These are phyloP conservation scores for Globisporangium polare DNA, from an alignment of 352 stramenopile species.

Conservation along the genomic window DNA sequence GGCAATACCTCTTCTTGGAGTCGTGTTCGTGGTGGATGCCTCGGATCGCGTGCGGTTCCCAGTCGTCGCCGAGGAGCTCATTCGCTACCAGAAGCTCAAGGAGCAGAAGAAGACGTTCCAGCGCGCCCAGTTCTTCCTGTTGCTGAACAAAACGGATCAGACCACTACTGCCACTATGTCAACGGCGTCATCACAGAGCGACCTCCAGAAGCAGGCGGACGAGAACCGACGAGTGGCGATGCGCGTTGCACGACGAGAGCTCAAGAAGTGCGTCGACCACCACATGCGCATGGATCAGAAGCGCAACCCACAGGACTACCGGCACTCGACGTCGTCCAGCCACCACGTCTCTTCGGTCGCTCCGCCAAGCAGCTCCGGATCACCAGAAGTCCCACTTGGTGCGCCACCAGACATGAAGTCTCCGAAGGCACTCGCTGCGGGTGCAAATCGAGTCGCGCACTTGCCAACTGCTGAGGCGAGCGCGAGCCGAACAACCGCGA, in stretches of 20 bases:
- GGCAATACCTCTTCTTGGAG: conserved; percentile 30
- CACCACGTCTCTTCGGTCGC: neutral
- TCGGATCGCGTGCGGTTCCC: conserved; percentile 46
- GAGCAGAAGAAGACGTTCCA: conserved; percentile 24
- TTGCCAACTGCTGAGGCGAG: conserved; percentile 10
- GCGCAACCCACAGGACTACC: conserved; percentile 21
- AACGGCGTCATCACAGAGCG: conserved; percentile 6
- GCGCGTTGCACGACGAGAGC: conserved; percentile 35
- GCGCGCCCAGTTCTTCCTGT: conserved; percentile 36
- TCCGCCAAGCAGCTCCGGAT: neutral
- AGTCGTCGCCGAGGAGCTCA: conserved; percentile 42
- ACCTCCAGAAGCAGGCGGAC: conserved; percentile 20
- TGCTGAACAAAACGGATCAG: conserved; percentile 60
- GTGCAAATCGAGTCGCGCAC: neutral
- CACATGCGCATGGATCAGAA: conserved; percentile 39
- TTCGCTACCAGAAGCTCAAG: conserved; percentile 39
- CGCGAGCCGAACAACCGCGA: conserved; percentile 16
- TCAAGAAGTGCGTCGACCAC: conserved; percentile 49
- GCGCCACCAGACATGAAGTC: neutral
- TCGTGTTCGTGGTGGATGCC: conserved; percentile 52
- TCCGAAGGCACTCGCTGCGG: neutral
- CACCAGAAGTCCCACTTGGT: neutral
- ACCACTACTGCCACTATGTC: conserved; percentile 1
- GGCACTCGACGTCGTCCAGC: neutral
- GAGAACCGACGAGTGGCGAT: conserved; percentile 24